Conservation (phyloP, 495 filamentous ascomycete species). For the Bombardia bombarda region DNA sequence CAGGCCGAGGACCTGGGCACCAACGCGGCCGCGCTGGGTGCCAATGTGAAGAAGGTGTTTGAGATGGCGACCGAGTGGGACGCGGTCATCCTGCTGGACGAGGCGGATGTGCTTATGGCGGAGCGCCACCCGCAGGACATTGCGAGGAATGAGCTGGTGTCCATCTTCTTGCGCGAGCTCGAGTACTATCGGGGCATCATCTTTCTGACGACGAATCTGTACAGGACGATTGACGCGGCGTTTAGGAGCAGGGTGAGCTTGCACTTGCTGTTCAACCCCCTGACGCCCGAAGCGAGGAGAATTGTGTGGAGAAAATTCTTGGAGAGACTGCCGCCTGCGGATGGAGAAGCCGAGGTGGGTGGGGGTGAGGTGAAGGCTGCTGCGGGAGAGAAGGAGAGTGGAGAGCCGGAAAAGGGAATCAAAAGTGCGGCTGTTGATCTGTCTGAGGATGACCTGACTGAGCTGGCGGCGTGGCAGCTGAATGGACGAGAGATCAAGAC, state of each 20-base stretch:
- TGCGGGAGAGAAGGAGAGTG: not conserved
- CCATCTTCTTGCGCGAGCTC: slow-evolving; percentile 45
- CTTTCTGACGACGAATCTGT: slow-evolving; percentile 44
- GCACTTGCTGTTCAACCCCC: slow-evolving; percentile 22
- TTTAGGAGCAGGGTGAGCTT: slow-evolving; percentile 27
- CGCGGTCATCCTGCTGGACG: slow-evolving; percentile 45
- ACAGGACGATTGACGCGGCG: slow-evolving; percentile 27
- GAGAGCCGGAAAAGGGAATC: not conserved
- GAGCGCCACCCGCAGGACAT: slow-evolving; percentile 38
- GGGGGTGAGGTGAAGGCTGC: not conserved
- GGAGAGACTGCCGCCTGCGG: slow-evolving; percentile 7
- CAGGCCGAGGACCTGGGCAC: slow-evolving; percentile 48
- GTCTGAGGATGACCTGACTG: slow-evolving; percentile 33
- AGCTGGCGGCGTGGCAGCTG: slow-evolving; percentile 38
- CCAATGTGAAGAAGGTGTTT: slow-evolving; percentile 43
- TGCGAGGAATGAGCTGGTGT: slow-evolving; percentile 44
- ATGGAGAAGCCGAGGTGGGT: not conserved
- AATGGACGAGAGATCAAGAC: slow-evolving; percentile 63
- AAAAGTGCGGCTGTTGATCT: slow-evolving; percentile 22
- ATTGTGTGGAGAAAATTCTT: slow-evolving; percentile 27
- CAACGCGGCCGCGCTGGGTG: slow-evolving; percentile 35
- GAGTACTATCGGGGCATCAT: slow-evolving; percentile 49
- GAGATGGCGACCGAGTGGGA: slow-evolving; percentile 44
- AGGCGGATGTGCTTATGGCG: slow-evolving; percentile 46
- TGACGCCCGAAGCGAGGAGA: slow-evolving; percentile 18